These are phyloP conservation scores for Diaporthe sp. DNA, from an alignment of 2,329 filamentous ascomycete genomes.

Conservation along the genomic window DNA sequence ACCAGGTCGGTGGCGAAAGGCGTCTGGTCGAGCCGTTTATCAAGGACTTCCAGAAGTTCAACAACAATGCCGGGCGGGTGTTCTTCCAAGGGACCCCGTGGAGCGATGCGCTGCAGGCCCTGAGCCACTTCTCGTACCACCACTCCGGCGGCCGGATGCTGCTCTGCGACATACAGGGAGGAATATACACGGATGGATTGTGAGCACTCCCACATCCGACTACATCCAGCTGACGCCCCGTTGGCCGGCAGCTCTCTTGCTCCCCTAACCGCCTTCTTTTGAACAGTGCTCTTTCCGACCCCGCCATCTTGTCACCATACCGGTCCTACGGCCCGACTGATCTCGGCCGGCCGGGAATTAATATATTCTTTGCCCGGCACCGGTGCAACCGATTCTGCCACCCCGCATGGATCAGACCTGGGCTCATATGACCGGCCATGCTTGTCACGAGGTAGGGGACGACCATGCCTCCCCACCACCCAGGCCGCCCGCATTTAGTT, in stretches of 20 bases:
- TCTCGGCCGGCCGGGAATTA: not conserved
- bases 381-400: not conserved
- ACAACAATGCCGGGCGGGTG: not conserved
- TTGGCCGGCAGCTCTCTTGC: no score
- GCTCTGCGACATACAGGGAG: not conserved
- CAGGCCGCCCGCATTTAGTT: no score
- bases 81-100: accelerated
- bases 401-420: not conserved
- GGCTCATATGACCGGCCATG: accelerated
- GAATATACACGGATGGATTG: not conserved
- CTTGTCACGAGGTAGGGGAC: not conserved
- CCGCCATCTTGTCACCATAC: not conserved
- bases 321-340: not conserved
- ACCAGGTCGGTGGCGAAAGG: accelerated
- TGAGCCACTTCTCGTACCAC: constrained; percentile 1
- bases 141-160: not conserved
- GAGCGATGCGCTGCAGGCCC: not conserved
- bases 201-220: not conserved
- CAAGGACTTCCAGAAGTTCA: not conserved
- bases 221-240: no score
- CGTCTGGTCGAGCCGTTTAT: not conserved
- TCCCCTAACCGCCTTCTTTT: no score
- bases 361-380: not conserved
- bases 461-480: not conserved
- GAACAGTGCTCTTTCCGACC: not conserved